Conservation (phyloP, 176 grass and related monocot genomes). For the Oryza glumipatula region DNA sequence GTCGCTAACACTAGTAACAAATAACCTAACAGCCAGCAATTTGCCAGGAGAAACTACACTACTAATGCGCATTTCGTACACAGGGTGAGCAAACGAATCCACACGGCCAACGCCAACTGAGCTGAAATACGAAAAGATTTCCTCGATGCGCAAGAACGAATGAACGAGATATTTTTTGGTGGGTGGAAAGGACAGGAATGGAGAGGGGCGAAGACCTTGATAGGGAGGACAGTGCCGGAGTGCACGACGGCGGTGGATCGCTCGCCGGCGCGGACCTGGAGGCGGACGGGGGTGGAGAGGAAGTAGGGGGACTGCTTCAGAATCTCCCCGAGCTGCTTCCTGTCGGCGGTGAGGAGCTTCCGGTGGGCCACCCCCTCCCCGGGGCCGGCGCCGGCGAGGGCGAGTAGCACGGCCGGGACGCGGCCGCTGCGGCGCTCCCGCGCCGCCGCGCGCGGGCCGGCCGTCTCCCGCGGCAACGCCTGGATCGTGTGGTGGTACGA, state of each 20-base stretch:
- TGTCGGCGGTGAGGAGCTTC: constrained; percentile 68
- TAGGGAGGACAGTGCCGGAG: constrained; percentile 75
- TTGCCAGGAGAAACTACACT: background rate
- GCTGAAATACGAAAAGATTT: background rate
- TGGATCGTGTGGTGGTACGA: constrained; percentile 84
- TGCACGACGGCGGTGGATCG: constrained; percentile 70
- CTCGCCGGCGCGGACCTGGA: constrained; percentile 82
- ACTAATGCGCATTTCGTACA: constrained; percentile 32
- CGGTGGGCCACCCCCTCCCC: constrained; percentile 27
- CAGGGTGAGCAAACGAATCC: background rate
- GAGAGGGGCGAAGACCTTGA: constrained; percentile 43
- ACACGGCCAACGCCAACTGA: background rate
- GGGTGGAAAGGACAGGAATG: background rate
- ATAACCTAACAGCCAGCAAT: background rate
- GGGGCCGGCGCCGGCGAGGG: constrained; percentile 33
- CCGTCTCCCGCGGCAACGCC: constrained; percentile 68
- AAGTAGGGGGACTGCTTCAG: constrained; percentile 88
- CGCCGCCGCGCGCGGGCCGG: constrained; percentile 55
- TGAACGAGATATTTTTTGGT: background rate
- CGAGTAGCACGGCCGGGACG: constrained; percentile 72
- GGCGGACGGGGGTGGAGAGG: constrained; percentile 76
- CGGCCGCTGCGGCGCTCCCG: constrained; percentile 71
- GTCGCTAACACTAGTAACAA: background rate
- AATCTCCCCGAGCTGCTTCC: constrained; percentile 77
- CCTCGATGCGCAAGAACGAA: background rate